These are phyloP conservation scores for Draba incana DNA, from an alignment of 345 rosid species.

Conservation along the genomic window DNA sequence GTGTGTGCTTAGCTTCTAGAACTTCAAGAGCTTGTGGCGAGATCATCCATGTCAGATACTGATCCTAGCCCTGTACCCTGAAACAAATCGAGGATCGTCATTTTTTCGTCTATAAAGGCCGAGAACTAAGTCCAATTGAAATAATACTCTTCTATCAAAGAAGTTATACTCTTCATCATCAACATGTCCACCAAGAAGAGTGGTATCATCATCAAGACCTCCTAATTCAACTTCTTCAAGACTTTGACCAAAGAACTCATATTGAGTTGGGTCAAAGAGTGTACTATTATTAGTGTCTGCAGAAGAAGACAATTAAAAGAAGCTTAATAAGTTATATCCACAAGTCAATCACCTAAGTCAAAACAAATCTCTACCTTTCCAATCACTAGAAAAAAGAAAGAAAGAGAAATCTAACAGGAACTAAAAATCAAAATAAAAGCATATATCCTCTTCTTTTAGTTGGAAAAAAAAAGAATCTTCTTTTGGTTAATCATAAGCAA, in stretches of 20 bases:
- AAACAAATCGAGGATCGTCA: too few species aligned
- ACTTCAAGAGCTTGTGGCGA: too few species aligned
- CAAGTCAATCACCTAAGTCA: too few species aligned
- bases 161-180: conserved; percentile 86
- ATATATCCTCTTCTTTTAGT: too few species aligned
- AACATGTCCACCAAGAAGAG: conserved; percentile 59
- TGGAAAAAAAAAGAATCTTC: not conserved
- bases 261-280: conserved; percentile 72
- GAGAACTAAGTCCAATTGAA: not conserved
- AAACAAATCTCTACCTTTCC: too few species aligned
- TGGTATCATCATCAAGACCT: conserved; percentile 59
- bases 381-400: too few species aligned
- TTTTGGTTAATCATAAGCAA: not conserved
- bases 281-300: conserved; percentile 36
- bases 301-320: too few species aligned
- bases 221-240: conserved; percentile 70
- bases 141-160: conserved; percentile 75
- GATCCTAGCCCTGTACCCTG: too few species aligned
- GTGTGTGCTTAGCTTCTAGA: too few species aligned
- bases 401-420: too few species aligned
- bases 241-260: conserved; percentile 77
- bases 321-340: not conserved
- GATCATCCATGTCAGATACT: too few species aligned
- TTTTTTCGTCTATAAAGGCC: too few species aligned
- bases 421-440: not conserved